These are phyloP conservation scores for Raffaelea arxii DNA, from an alignment of 2,329 filamentous ascomycete genomes.

Conservation along the genomic window DNA sequence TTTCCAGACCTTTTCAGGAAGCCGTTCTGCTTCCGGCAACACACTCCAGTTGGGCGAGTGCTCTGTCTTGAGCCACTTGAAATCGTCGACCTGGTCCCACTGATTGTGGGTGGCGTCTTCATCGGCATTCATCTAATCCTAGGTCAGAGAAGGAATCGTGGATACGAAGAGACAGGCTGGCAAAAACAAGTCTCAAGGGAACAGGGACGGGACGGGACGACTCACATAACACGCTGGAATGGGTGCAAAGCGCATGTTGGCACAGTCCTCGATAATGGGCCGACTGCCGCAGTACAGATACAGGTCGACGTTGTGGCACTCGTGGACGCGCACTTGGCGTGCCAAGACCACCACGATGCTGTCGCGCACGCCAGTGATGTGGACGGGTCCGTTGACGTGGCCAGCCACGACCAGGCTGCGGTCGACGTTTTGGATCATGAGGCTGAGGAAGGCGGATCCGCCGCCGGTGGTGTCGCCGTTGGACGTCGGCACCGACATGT, in stretches of 20 bases:
- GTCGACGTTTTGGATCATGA: conserved; percentile 57
- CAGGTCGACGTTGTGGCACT: conserved; percentile 69
- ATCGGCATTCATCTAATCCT: conserved; percentile 19
- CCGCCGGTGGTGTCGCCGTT: conserved; percentile 19
- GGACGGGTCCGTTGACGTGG: conserved; percentile 67
- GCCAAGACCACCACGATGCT: conserved; percentile 71
- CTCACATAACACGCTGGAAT: conserved; percentile 62
- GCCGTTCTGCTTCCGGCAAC: conserved; percentile 48
- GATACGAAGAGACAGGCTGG: too few species aligned
- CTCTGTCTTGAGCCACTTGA: conserved; percentile 88
- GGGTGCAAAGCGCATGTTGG: conserved; percentile 65
- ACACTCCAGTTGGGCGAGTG: conserved; percentile 82
- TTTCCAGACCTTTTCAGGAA: conserved; percentile 58
- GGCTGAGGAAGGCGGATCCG: conserved; percentile 58
- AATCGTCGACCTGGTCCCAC: conserved; percentile 91
- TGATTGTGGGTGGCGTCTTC: conserved; percentile 44
- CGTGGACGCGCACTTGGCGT: conserved; percentile 88
- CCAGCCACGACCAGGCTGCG: conserved; percentile 69
- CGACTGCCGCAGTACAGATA: conserved; percentile 75
- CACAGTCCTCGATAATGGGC: conserved; percentile 91
- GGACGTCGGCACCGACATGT: conserved; percentile 60
- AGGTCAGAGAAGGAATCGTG: too few species aligned
- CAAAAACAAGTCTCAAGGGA: conserved; percentile 12
- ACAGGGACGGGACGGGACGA: conserved; percentile 13
- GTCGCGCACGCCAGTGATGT: conserved; percentile 66